Conservation (phyloP, 1,284 basidiomycete genomes). For the Amylostereum areolatum region DNA sequence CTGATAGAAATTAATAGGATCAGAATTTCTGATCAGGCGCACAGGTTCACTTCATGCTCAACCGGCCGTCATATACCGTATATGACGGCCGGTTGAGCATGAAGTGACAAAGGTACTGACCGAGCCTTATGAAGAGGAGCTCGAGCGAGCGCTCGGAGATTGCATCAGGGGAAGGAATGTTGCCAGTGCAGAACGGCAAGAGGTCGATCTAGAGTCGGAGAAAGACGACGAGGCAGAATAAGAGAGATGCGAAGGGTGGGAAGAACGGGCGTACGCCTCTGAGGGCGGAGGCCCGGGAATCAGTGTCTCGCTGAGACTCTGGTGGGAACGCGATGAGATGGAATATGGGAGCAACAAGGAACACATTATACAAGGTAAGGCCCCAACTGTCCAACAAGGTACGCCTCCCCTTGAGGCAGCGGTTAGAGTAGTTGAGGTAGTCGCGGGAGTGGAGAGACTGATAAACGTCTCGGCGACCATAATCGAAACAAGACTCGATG, state of each 20-base stretch:
- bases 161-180: constrained; percentile 53
- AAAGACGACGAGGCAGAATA: constrained; percentile 25
- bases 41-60: constrained; percentile 21
- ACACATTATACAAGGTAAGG: constrained; percentile 50
- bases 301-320: constrained; percentile 28
- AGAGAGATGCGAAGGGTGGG: constrained; percentile 4
- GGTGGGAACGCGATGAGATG: constrained; percentile 1
- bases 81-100: constrained; percentile 22
- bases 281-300: constrained; percentile 12
- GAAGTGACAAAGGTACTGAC: constrained; percentile 54
- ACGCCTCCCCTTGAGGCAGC: constrained; percentile 55
- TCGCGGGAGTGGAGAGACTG: constrained; percentile 10
- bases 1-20: constrained; percentile 44
- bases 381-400: constrained; percentile 43
- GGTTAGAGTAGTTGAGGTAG: constrained; percentile 41
- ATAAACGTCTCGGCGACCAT: constrained; percentile 17
- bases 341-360: background rate
- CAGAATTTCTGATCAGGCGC: constrained; percentile 27
- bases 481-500: constrained; percentile 34
- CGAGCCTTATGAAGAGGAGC: constrained; percentile 68
- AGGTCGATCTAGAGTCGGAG: constrained; percentile 21
- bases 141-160: constrained; percentile 53
- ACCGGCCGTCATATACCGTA: constrained; percentile 20
- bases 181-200: constrained; percentile 27
- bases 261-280: constrained; percentile 11